These are phyloP conservation scores for Haplographium delicatum DNA, from an alignment of 495 filamentous ascomycete genomes.

Conservation along the genomic window DNA sequence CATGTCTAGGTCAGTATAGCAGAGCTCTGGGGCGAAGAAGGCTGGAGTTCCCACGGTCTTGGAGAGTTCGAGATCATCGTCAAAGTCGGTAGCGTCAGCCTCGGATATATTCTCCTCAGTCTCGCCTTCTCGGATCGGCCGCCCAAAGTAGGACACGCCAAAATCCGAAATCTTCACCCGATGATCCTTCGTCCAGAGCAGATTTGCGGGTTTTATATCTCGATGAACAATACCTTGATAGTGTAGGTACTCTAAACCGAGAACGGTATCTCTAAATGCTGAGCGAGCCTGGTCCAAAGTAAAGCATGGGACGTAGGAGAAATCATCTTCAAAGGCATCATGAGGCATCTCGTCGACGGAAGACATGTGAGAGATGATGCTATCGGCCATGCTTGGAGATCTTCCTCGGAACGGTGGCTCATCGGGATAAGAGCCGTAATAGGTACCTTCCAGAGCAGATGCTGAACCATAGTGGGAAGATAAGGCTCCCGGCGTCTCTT, in stretches of 20 bases:
- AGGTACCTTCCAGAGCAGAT: conserved; percentile 63
- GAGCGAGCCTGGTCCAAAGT: conserved; percentile 79
- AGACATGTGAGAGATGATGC: conserved; percentile 56
- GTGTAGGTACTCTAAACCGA: conserved; percentile 93
- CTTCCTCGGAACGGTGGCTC: conserved; percentile 47
- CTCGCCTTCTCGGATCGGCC: conserved; percentile 71
- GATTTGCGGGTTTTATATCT: conserved; percentile 98
- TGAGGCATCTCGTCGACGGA: conserved; percentile 45
- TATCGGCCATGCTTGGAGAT: conserved; percentile 56
- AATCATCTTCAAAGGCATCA: conserved; percentile 70
- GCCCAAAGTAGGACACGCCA: conserved; percentile 93
- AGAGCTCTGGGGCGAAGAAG: conserved; percentile 98
- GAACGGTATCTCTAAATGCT: conserved; percentile 87
- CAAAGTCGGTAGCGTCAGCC: conserved; percentile 75
- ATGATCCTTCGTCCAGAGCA: conserved; percentile 78
- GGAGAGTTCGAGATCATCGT: conserved; percentile 88
- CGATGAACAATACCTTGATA: conserved; percentile 96
- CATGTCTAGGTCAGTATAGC: conserved; percentile 62
- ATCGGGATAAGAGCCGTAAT: conserved; percentile 65
- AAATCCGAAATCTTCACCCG: conserved; percentile 99
- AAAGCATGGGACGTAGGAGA: conserved; percentile 84
- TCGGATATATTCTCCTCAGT: conserved; percentile 74
- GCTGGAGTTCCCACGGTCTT: conserved; percentile 98
- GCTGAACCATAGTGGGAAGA: conserved; percentile 43
- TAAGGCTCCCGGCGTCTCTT: conserved; percentile 38